Percentiles rank a stretch among this genome's conserved stretches.
phyloP scores from a whole-genome alignment of 805 yeast genomes.

The Wickerhamiella allomyrinae region DNA sequence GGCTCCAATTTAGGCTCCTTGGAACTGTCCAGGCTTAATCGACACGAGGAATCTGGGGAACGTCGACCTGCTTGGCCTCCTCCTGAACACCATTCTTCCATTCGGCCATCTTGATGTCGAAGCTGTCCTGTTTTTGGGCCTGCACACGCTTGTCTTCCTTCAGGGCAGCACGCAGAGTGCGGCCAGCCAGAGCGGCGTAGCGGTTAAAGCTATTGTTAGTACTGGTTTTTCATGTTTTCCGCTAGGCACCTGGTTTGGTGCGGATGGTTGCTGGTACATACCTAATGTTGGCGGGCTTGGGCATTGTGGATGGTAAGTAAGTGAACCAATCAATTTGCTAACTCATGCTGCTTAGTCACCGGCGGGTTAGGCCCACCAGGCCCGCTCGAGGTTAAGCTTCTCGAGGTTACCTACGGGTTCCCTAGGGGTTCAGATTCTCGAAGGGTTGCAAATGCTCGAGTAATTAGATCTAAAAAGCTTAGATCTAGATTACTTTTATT shows the following conservation, averaged over 20 bases:
- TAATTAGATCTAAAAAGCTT: no score
- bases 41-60: no score
- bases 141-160: slow-evolving; percentile 71
- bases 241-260: neutral
- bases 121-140: slow-evolving; percentile 50
- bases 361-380: no score
- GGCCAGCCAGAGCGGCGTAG: slow-evolving; percentile 82
- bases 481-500: no score
- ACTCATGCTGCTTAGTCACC: no score
- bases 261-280: no score
- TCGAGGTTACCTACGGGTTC: no score
- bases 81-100: slow-evolving; percentile 47
- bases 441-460: no score
- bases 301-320: slow-evolving; percentile 16
- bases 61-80: slow-evolving; percentile 17
- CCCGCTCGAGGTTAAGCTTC: no score
- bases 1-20: no score
- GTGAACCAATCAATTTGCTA: slow-evolving; percentile 1
- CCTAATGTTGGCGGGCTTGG: slow-evolving; percentile 17
- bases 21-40: no score
- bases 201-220: slow-evolving; percentile 47
- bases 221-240: neutral
- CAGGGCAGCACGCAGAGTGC: slow-evolving; percentile 72
- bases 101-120: slow-evolving; percentile 62
- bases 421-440: no score